Base-by-base conservation (phyloP, 305 asterid species). In the Fraxinus sp. region DNA sequence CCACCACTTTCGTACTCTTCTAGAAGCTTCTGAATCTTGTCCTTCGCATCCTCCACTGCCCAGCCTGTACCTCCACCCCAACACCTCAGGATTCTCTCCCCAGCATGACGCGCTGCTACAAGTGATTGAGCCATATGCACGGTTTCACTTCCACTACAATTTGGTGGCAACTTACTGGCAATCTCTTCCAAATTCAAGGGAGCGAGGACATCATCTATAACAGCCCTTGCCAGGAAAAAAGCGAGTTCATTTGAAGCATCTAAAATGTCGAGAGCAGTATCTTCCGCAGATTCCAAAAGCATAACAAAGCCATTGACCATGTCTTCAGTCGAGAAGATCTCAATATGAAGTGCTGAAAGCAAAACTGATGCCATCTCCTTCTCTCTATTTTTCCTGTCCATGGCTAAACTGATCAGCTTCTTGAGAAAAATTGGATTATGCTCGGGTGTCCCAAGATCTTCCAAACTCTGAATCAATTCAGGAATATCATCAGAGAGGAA, bases 11-110 rank as follows among this genome's bases (percentile, higher is more conserved):
- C 99, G 35, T 90, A 96, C 84, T 96, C 98, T 86, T 94, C 99
- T 0, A 93, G 97, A 83, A 95, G 99, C 90, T 95, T 95, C 89
- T 88, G 89, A 44, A 96, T 93, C 94, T 93, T 96, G 87, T 96
- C 99, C 91, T 96, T 96, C 0, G 98, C 98, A 35, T 96, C 99
- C 90, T 96, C 99, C 84, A 96, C 99, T 0, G 98, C 98, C 98
- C 99, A 96, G 11, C 98, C 98, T 0, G 98, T 93, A 46, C 99
- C 98, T 1, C 99, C 99, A 3, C 98, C 99, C 99, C 99, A 96
- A 89, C 99, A 96, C 86, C 99, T 86, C 83, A 94, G 93, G 80
- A 95, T 90, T 91, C 99, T 91, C 92, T 96, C 99, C 36, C 99
- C 99, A n/a, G 95, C 99, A 59, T 96, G 99, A 22, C 99, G 95